Conservation (phyloP, 2,329 filamentous ascomycete genomes). For the Teratosphaeria pseudoeucalypti region DNA sequence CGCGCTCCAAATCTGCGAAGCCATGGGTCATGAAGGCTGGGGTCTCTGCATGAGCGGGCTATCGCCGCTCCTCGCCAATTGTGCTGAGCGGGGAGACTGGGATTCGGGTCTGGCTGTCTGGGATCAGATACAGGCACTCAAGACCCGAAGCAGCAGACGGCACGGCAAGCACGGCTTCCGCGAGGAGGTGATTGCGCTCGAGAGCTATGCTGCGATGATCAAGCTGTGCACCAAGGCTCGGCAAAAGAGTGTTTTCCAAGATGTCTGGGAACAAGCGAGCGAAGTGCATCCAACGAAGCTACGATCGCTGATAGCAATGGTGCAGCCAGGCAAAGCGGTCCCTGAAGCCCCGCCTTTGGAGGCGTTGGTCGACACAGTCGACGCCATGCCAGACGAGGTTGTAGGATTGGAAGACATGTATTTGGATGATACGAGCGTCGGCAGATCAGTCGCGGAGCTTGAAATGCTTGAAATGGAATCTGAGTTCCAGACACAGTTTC, state of each 20-base stretch:
- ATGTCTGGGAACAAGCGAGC: constrained; percentile 9
- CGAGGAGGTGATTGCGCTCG: constrained; percentile 6
- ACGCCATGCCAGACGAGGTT: not conserved
- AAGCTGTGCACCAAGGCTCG: constrained; percentile 7
- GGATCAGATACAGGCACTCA: constrained; percentile 29
- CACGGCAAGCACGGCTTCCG: not conserved
- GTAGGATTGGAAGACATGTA: not conserved
- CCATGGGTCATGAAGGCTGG: constrained; percentile 37
- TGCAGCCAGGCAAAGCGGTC: constrained; percentile 4
- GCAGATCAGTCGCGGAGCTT: not conserved
- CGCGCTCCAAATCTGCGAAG: constrained; percentile 31
- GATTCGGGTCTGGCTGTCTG: constrained; percentile 29
- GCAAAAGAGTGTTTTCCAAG: constrained; percentile 7
- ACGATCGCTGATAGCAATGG: constrained; percentile 3
- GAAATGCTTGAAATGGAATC: not conserved
- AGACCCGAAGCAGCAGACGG: constrained; percentile 3
- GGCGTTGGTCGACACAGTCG: not conserved
- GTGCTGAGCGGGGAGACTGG: constrained; percentile 30
- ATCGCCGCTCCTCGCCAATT: constrained; percentile 30
- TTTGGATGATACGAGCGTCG: not conserved
- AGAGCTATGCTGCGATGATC: constrained; percentile 13
- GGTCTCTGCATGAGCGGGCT: constrained; percentile 32
- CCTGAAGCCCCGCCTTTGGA: not conserved
- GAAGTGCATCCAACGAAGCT: constrained; percentile 1
- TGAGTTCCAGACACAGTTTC: not conserved